Conservation (phyloP, 305 asterid species). For the Coffea humblotiana region DNA sequence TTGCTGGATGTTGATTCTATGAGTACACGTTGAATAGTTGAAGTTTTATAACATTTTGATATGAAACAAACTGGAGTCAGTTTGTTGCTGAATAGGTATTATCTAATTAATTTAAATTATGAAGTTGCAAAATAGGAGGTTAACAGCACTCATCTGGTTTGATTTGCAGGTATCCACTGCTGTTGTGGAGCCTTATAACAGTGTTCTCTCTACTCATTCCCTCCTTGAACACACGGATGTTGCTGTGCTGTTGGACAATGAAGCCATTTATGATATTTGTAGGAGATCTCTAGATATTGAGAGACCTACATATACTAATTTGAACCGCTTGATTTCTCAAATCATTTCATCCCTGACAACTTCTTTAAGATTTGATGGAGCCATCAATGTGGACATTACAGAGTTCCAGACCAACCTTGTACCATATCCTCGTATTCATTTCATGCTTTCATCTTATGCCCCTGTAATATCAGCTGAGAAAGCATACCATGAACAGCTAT, state of each 20-base stretch:
- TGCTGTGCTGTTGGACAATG: conserved; percentile 31
- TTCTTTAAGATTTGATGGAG: conserved; percentile 33
- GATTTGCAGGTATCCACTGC: conserved; percentile 31
- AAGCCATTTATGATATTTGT: conserved; percentile 34
- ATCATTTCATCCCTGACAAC: conserved; percentile 33
- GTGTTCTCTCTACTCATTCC: conserved; percentile 35
- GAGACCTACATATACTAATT: conserved; percentile 33
- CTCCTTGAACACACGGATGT: conserved; percentile 37
- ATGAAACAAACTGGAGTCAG: background rate
- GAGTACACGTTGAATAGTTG: no score
- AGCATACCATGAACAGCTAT: conserved; percentile 33
- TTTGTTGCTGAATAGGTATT: background rate
- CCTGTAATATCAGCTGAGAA: conserved; percentile 33
- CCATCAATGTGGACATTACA: conserved; percentile 33
- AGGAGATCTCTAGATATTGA: conserved; percentile 36
- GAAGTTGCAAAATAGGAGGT: background rate
- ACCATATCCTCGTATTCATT: conserved; percentile 36
- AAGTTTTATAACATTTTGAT: background rate
- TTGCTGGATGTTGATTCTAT: background rate
- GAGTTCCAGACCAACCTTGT: conserved; percentile 38
- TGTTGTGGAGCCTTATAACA: conserved; percentile 38
- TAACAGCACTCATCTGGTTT: background rate
- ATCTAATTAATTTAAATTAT: background rate
- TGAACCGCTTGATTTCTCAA: conserved; percentile 36
- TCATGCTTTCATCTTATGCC: conserved; percentile 37